phyloP scores from a whole-genome alignment of 257 asterid genomes.

The Gentiana macrophylla region DNA sequence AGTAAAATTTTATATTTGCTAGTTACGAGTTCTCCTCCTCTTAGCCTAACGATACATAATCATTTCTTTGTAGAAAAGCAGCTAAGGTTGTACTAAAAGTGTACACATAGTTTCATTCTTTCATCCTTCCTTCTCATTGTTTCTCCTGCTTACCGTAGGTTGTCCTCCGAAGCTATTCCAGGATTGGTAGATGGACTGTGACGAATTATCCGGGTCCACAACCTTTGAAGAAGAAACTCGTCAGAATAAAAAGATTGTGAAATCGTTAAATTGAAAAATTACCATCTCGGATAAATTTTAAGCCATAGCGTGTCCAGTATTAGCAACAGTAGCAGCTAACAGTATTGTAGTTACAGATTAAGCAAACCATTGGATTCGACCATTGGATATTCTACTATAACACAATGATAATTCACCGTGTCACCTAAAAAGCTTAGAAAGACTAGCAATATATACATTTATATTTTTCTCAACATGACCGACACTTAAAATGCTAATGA shows the following conservation, averaged over 20 bases:
- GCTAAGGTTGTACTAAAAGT: neutral
- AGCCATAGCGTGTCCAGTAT: neutral
- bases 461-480: too few species aligned
- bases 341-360: neutral
- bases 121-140: neutral
- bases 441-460: too few species aligned
- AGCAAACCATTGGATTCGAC: too few species aligned
- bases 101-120: neutral
- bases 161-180: constrained; percentile 42
- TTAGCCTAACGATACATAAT: neutral
- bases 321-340: neutral
- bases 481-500: too few species aligned
- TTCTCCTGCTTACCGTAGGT: constrained; percentile 31
- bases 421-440: too few species aligned
- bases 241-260: constrained; percentile 3
- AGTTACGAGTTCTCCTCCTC: too few species aligned
- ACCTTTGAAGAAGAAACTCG: constrained; percentile 29
- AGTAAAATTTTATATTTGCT: neutral
- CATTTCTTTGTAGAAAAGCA: neutral
- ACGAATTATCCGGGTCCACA: constrained; percentile 69
- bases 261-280: neutral
- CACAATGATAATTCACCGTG: too few species aligned
- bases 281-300: neutral
- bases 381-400: too few species aligned
- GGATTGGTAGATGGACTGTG: constrained; percentile 73